phyloP scores from a whole-genome alignment of 768 basidiomycete species.

The Hygrophorus pudorinus region DNA sequence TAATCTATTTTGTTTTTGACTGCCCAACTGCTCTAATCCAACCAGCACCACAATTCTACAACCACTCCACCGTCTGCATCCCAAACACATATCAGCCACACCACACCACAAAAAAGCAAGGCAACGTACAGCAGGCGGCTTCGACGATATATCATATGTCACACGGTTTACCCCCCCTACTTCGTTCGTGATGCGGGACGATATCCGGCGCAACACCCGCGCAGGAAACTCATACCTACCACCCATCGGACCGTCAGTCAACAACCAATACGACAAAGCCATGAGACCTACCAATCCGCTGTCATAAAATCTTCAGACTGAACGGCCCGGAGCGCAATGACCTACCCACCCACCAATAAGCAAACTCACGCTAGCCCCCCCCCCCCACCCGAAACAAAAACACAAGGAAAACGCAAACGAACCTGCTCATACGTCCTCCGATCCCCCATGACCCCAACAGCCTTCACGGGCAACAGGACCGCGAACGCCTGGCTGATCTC shows the following conservation, averaged over 20 bases:
- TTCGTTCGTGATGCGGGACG: constrained; percentile 96
- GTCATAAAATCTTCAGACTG: constrained; percentile 99
- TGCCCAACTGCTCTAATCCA: too few species aligned
- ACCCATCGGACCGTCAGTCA: constrained; percentile 20
- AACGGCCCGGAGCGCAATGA: constrained; percentile 90
- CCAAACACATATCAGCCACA: constrained; percentile 8
- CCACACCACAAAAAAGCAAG: constrained; percentile 1
- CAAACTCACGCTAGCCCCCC: constrained; percentile 4
- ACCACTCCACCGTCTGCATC: constrained; percentile 42
- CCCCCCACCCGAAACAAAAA: not conserved
- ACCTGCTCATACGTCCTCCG: constrained; percentile 93
- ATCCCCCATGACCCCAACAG: constrained; percentile 98
- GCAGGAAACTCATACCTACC: constrained; percentile 94
- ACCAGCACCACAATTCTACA: constrained; percentile 25
- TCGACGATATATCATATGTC: constrained; percentile 93
- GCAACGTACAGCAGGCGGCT: constrained; percentile 74
- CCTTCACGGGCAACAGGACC: constrained; percentile 87
- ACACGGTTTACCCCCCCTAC: constrained; percentile 94
- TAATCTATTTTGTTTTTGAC: too few species aligned
- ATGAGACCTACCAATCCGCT: constrained; percentile 75
- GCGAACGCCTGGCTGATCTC: constrained; percentile 96
- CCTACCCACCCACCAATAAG: constrained; percentile 29
- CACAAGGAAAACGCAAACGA: constrained; percentile 10
- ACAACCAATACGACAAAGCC: constrained; percentile 4
- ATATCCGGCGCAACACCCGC: constrained; percentile 81